Base-by-base conservation (phyloP, 805 yeast genomes). In the Candida ascalaphidarum region DNA sequence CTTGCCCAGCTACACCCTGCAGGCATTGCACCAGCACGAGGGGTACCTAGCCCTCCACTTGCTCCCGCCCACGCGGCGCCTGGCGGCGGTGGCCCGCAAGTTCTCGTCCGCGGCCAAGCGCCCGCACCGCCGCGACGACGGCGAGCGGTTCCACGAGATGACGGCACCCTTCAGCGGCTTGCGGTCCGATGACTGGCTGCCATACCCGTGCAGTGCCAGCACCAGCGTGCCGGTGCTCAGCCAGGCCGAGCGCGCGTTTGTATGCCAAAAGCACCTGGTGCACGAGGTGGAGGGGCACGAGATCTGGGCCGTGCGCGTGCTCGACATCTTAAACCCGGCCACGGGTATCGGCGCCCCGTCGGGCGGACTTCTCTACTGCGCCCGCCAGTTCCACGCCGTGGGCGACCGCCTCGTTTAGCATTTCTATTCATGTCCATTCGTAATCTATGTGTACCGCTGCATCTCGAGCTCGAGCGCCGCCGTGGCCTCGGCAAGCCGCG, bases 301-400 rank as follows among this genome's bases (percentile, higher is more conserved):
- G 48, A 74, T 89, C 3, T 84, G 96, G 92, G 74, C 86, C 4
- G 95, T 84, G 3, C 67, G 72, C 34, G 94, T 89, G 4, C 55
- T 62, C 21, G 80, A 80, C 22, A 70, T 81, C 3, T 36, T 58
- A 21, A 37, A 35, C n/a, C 56, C 54, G 2, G 50, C 52, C 21
- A 32, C 35, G 8, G 20, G 30, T 8, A 32, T 35, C 15, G 54
- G n/a, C 17, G 4, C 11, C 7, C 32, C 59, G 21, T 56, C 71
- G 3, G 88, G 88, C 11, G 89, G 89, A 0, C 48, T 81, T 24
- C 43, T 81, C 11, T 79, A 79, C 40, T 79, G 69, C 48, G 68
- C 79, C 41, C 62, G 84, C 39, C 55, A 57, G 12, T 81, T 81
- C 45, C 81, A 78, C 48, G 47, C 45, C 17, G 49, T 52, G 17